Conservation (phyloP, 257 asterid genomes). For the Voacanga thouarsii region DNA sequence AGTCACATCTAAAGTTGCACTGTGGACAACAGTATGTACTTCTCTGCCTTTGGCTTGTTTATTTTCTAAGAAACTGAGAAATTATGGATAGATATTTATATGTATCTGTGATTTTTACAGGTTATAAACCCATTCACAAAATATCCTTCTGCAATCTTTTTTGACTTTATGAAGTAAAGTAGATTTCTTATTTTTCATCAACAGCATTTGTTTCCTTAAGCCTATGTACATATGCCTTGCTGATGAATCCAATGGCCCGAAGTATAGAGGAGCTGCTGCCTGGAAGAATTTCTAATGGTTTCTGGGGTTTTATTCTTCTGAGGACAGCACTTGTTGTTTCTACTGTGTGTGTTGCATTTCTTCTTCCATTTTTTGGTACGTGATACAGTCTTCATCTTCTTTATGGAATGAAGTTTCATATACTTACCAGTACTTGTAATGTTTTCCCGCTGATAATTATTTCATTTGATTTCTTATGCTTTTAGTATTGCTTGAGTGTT, state of each 20-base stretch:
- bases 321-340: conserved; percentile 67
- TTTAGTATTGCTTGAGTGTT: neutral
- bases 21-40: conserved; percentile 74
- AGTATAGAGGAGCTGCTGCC: conserved; percentile 77
- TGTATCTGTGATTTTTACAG: conserved; percentile 45
- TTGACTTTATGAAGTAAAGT: neutral
- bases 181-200: neutral
- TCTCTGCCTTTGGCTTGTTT: neutral
- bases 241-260: conserved; percentile 81
- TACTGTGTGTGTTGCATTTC: conserved; percentile 60
- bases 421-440: neutral
- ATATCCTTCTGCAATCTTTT: conserved; percentile 52
- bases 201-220: conserved; percentile 42
- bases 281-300: conserved; percentile 33
- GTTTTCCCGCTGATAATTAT: neutral
- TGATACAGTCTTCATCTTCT: neutral
- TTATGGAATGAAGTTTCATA: neutral
- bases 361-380: conserved; percentile 77
- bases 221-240: conserved; percentile 48
- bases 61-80: neutral
- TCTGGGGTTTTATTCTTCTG: conserved; percentile 56
- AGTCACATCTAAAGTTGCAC: conserved; percentile 56
- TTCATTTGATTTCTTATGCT: neutral
- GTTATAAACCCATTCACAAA: conserved; percentile 75
- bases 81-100: conserved; percentile 1